A percentile compares a stretch with the other conserved stretches of the same genome.
These are phyloP conservation scores for Pugionium dolabratum DNA, from an alignment of 345 rosid genomes.

Conservation along the genomic window DNA sequence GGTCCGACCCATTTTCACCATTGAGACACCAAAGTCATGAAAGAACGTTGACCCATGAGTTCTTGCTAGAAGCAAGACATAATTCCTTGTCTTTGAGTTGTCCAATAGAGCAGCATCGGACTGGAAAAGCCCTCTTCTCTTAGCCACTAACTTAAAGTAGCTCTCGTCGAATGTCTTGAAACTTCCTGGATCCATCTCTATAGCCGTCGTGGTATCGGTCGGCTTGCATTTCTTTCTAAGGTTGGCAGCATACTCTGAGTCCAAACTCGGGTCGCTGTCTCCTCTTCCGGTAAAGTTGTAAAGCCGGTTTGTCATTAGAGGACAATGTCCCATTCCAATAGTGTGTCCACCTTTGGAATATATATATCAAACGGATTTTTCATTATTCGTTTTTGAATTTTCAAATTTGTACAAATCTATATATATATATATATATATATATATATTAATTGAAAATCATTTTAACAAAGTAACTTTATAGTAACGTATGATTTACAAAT, in stretches of 20 bases:
- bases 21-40: conserved; percentile 56
- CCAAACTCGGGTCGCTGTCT: conserved; percentile 58
- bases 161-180: conserved; percentile 45
- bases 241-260: conserved; percentile 42
- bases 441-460: too few relatives aligned
- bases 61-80: conserved; percentile 17
- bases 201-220: conserved; percentile 36
- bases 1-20: conserved; percentile 57
- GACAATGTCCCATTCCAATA: conserved; percentile 59
- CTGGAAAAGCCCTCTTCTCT: conserved; percentile 56
- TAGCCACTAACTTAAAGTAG: conserved; percentile 46
- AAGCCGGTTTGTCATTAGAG: conserved; percentile 51
- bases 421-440: too few relatives aligned
- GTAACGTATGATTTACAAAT: too few relatives aligned
- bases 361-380: too few relatives aligned
- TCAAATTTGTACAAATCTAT: too few relatives aligned
- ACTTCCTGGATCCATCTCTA: conserved; percentile 64
- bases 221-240: conserved; percentile 58
- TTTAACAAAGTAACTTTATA: too few relatives aligned
- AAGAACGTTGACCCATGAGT: conserved; percentile 38
- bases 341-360: conserved; percentile 59
- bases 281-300: conserved; percentile 75
- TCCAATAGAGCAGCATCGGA: conserved; percentile 64
- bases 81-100: conserved; percentile 33
- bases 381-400: too few relatives aligned